Base-by-base conservation (phyloP, 176 grass and related monocot species). In the Oryza longistaminata region DNA sequence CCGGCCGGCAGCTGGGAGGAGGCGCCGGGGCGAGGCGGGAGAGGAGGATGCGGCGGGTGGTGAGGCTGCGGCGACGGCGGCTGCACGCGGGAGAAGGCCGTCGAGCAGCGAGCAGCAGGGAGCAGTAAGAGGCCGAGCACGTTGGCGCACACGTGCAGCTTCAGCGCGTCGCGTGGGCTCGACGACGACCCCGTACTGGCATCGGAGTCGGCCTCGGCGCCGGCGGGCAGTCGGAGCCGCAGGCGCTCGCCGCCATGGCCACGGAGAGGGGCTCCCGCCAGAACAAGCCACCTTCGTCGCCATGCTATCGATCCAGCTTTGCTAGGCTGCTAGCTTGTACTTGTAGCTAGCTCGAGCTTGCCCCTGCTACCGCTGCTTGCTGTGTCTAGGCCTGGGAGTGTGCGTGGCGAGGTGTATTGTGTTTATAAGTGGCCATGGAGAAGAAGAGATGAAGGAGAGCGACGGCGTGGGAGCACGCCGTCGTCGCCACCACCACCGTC, bases 51-150 rank as follows among this genome's bases (percentile, higher is more conserved):
- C 27, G 27, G 27, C 27, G 27, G 29, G 29, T n/a, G n/a, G n/a
- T n/a, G n/a, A n/a, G n/a, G n/a, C n/a, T n/a, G n/a, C 2, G 29
- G 29, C 29, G 29, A 2, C 29, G 29, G 29, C 29, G 29, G 29
- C 29, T 31, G 29, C 29, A 31, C 29, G 2, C 29, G 29, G 29
- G 29, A 31, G 29, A 31, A 91, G 82, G 7, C 90, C 86, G 0
- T 73, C 37, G 24, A 88, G 64, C 9, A 91, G 86, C 62, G 85
- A 71, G 90, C 90, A 91, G 85, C 90, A 91, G 2, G 85, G 90
- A 91, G 75, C 81, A 27, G 27, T 2, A 31, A 31, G 29, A 31
- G 29, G 29, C 25, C 73, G 39, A 88, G 68, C 70, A 91, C 85
- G 64, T 87, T 66, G 73, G 89, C 74, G 62, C 89, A 90, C 75